A percentile compares a stretch with the other conserved stretches of the same genome.
Evolutionary conservation across 495 filamentous ascomycete genomes (phyloP).

Genomic region (Tuber microsphaerosporum): DNA sequence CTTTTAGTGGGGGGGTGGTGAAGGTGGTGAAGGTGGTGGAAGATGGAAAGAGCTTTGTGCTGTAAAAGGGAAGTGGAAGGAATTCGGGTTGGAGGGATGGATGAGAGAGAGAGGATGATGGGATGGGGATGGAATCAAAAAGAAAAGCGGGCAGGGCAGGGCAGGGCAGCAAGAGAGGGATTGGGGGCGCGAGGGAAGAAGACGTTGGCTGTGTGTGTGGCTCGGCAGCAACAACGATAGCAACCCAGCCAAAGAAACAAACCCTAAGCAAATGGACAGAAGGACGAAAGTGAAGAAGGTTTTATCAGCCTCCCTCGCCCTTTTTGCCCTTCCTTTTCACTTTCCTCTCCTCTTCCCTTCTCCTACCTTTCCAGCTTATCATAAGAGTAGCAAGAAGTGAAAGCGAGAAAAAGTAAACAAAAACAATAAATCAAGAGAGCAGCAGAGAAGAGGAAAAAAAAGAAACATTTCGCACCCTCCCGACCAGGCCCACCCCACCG

Average conservation of each 20-base stretch:
- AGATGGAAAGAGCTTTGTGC: conserved; percentile 14
- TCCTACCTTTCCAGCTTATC: not conserved
- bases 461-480: not conserved
- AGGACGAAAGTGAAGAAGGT: not conserved
- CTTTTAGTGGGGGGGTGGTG: conserved; percentile 36
- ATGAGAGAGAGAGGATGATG: conserved; percentile 31
- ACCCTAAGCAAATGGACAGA: not conserved
- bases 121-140: conserved; percentile 38
- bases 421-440: not conserved
- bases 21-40: conserved; percentile 12
- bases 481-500: not conserved
- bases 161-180: conserved; percentile 25
- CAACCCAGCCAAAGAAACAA: conserved; percentile 1
- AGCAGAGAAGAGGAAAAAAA: not conserved
- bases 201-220: conserved; percentile 37
- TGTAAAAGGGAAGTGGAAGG: conserved; percentile 21
- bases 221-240: conserved; percentile 36
- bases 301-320: not conserved
- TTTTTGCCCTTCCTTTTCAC: not conserved
- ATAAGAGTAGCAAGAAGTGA: not conserved
- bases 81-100: conserved; percentile 26
- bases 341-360: not conserved
- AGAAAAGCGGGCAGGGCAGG: conserved; percentile 32
- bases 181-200: conserved; percentile 20
- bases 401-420: not conserved